These are phyloP conservation scores for Aspergillus carlsbadensis DNA, from an alignment of 495 filamentous ascomycete genomes.

Conservation along the genomic window DNA sequence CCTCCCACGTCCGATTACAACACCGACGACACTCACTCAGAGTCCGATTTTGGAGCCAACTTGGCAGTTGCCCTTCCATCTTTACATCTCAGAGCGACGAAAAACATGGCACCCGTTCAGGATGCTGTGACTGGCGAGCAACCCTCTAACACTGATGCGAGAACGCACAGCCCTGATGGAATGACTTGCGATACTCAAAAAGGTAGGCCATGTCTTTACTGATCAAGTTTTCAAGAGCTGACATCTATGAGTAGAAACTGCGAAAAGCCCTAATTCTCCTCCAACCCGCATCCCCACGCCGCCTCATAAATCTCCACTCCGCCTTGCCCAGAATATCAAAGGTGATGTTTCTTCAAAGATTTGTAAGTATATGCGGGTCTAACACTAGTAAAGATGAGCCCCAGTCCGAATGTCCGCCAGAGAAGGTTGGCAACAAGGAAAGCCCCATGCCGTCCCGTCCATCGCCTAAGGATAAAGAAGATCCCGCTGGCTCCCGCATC, in stretches of 20 bases:
- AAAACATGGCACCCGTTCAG: neutral
- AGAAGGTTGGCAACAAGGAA: neutral
- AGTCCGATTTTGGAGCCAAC: too few relatives aligned
- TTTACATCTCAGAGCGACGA: neutral
- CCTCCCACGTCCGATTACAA: too few relatives aligned
- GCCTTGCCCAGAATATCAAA: neutral
- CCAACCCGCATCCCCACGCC: too few relatives aligned
- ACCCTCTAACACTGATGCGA: neutral
- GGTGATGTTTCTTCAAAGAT: neutral
- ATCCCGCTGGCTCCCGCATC: constrained; percentile 3
- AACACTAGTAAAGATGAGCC: neutral
- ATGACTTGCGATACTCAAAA: neutral
- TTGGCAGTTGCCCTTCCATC: neutral
- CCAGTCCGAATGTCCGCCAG: neutral
- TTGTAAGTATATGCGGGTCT: neutral
- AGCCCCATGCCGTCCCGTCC: neutral
- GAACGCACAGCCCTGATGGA: neutral
- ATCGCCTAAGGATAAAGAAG: neutral
- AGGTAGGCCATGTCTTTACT: neutral
- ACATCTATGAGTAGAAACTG: too few relatives aligned
- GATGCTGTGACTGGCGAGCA: neutral
- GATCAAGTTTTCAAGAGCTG: too few relatives aligned
- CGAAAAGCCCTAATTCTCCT: too few relatives aligned
- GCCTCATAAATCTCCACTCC: neutral
- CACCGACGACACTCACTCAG: too few relatives aligned